phyloP scores from a whole-genome alignment of 176 grass and related monocot genomes.

The Triticum urartu region DNA sequence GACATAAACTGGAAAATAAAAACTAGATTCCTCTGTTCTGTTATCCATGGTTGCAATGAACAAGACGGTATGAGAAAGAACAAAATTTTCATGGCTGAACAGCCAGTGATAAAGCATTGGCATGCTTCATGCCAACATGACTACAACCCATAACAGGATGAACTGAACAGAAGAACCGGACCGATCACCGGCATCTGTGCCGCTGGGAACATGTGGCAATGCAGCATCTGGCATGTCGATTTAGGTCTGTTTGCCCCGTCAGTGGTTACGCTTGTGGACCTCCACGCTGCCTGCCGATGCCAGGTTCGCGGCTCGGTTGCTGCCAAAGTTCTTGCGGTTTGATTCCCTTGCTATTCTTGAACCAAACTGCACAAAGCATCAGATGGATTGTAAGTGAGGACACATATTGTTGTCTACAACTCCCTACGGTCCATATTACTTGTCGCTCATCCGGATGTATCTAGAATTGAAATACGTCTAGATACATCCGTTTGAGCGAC shows the following conservation, averaged over 20 bases:
- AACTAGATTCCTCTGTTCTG: not conserved
- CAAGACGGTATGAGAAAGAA: not conserved
- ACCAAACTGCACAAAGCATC: constrained; percentile 55
- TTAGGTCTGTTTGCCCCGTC: not conserved
- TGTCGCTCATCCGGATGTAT: no score
- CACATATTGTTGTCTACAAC: not conserved
- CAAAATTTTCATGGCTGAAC: not conserved
- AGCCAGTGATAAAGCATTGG: not conserved
- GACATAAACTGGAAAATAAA: not conserved
- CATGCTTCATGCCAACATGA: not conserved
- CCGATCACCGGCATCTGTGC: not conserved
- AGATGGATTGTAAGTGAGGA: not conserved
- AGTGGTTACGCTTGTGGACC: constrained; percentile 43
- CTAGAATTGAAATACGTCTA: no score
- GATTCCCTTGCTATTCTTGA: constrained; percentile 91
- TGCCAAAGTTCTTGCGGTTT: constrained; percentile 83
- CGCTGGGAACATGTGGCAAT: not conserved
- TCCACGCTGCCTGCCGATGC: constrained; percentile 79
- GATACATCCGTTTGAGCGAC: no score
- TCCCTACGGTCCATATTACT: no score
- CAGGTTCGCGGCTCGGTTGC: constrained; percentile 88
- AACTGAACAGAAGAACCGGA: not conserved
- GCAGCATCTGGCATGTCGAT: not conserved
- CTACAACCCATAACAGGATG: not conserved
- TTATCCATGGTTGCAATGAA: not conserved